Percentiles rank a stretch among this genome's conserved stretches.
phyloP scores from a whole-genome alignment of 805 yeast genomes.

The Starmerella roubikii region DNA sequence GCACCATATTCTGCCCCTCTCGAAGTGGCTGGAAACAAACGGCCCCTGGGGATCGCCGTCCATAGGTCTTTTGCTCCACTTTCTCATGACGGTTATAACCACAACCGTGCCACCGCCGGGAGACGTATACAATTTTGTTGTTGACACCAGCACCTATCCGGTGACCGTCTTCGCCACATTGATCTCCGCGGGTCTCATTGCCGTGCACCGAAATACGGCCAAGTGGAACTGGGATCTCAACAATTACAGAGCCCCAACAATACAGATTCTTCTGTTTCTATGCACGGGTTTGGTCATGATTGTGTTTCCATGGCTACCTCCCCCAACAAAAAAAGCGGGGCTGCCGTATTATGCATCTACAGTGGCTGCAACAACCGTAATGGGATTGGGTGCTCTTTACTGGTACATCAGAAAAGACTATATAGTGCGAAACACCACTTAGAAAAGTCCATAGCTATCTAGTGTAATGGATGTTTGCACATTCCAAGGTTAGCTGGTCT shows the following conservation, averaged over 20 bases:
- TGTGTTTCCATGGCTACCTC: slow-evolving; percentile 43
- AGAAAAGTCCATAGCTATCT: no score
- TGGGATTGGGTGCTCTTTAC: slow-evolving; percentile 33
- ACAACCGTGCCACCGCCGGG: slow-evolving; percentile 48
- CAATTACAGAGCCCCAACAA: slow-evolving; percentile 11
- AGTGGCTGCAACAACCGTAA: slow-evolving; percentile 36
- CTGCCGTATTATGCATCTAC: slow-evolving; percentile 51
- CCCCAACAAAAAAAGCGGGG: slow-evolving; percentile 28
- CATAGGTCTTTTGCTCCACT: slow-evolving; percentile 39
- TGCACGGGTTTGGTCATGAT: slow-evolving; percentile 38
- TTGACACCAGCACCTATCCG: slow-evolving; percentile 50
- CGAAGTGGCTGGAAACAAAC: slow-evolving; percentile 33
- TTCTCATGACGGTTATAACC: slow-evolving; percentile 41
- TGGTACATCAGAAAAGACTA: slow-evolving; percentile 22
- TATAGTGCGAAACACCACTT: slow-evolving; percentile 3
- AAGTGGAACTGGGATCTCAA: slow-evolving; percentile 29
- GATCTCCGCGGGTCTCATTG: slow-evolving; percentile 40
- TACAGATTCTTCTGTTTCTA: slow-evolving; percentile 29
- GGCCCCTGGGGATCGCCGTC: slow-evolving; percentile 29
- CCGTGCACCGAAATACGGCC: slow-evolving; percentile 33
- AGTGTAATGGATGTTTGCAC: no score
- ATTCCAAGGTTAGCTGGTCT: no score
- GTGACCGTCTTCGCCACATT: slow-evolving; percentile 45
- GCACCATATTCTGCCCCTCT: slow-evolving; percentile 38
- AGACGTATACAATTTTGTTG: slow-evolving; percentile 49